Conservation (phyloP, 768 basidiomycete genomes). For the Royoungia palumana region DNA sequence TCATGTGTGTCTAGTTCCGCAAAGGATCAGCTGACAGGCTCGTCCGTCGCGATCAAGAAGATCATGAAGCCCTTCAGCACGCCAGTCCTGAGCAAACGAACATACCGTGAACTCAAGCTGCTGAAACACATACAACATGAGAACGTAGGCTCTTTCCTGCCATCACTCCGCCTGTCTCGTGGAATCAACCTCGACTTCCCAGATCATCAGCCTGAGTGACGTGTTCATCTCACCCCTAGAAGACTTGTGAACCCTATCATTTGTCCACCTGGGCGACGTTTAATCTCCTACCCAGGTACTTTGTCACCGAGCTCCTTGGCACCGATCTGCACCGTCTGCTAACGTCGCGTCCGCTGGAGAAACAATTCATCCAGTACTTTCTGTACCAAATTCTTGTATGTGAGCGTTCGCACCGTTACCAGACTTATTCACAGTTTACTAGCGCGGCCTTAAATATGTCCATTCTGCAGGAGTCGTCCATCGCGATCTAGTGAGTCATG, state of each 20-base stretch:
- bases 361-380: conserved; percentile 99
- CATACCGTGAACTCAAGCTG: conserved; percentile 96
- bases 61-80: conserved; percentile 99
- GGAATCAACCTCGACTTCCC: conserved; percentile 1
- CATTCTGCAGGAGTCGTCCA: conserved; percentile 99
- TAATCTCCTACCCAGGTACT: conserved; percentile 62
- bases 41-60: conserved; percentile 99
- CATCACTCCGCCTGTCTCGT: conserved; percentile 2
- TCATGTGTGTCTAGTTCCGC: conserved; percentile 60
- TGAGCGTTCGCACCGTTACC: conserved; percentile 9
- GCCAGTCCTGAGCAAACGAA: conserved; percentile 95
- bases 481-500: conserved; percentile 75
- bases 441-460: conserved; percentile 99
- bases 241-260: conserved; percentile 66
- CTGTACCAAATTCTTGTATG: conserved; percentile 95
- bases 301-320: conserved; percentile 96
- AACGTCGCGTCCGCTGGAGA: conserved; percentile 95
- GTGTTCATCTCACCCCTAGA: conserved; percentile 99
- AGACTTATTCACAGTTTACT: conserved; percentile 7
- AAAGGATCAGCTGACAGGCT: conserved; percentile 90
- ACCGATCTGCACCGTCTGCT: conserved; percentile 97
- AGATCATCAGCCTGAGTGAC: conserved; percentile 99
- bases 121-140: conserved; percentile 99
- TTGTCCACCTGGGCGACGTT: background rate
- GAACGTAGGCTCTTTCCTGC: conserved; percentile 58